These are phyloP conservation scores for Termitomyces bulborhizus DNA, from an alignment of 768 basidiomycete species.

Conservation along the genomic window DNA sequence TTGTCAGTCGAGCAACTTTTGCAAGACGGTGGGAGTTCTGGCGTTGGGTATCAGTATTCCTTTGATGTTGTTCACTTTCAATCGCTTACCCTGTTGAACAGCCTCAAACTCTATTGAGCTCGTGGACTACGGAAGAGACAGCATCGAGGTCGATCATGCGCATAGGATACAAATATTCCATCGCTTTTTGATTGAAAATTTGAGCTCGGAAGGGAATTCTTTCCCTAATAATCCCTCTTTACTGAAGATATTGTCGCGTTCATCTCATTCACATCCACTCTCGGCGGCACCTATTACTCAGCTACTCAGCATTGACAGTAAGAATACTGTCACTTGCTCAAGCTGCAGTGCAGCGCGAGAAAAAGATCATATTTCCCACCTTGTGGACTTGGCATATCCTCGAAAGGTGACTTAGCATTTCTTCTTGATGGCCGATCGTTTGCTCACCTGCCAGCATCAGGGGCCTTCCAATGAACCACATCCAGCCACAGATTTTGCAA, in stretches of 20 bases:
- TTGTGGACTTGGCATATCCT: slow-evolving; percentile 84
- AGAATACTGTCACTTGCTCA: slow-evolving; percentile 68
- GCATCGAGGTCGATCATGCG: slow-evolving; percentile 68
- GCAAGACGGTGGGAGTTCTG: slow-evolving; percentile 84
- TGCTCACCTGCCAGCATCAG: slow-evolving; percentile 15
- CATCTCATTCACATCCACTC: slow-evolving; percentile 18
- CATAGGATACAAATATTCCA: slow-evolving; percentile 94
- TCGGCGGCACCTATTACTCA: slow-evolving; percentile 77
- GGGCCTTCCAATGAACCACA: slow-evolving; percentile 29
- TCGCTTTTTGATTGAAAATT: slow-evolving; percentile 84
- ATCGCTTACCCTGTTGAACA: slow-evolving; percentile 18
- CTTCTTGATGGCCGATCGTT: background rate
- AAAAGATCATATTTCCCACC: slow-evolving; percentile 76
- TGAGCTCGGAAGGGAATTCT: slow-evolving; percentile 67
- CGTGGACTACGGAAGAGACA: slow-evolving; percentile 81
- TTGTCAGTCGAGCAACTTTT: slow-evolving; percentile 96
- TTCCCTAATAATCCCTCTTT: slow-evolving; percentile 55
- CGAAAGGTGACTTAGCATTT: slow-evolving; percentile 50
- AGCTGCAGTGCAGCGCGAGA: slow-evolving; percentile 66
- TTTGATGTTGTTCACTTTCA: slow-evolving; percentile 5
- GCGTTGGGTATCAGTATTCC: slow-evolving; percentile 58
- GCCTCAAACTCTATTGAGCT: slow-evolving; percentile 79
- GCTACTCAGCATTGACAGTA: slow-evolving; percentile 73
- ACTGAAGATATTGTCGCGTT: slow-evolving; percentile 25
- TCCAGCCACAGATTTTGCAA: slow-evolving; percentile 47